These are phyloP conservation scores for Backusella australiensis DNA, from an alignment of 192 early-diverging fungal genomes.

Conservation along the genomic window DNA sequence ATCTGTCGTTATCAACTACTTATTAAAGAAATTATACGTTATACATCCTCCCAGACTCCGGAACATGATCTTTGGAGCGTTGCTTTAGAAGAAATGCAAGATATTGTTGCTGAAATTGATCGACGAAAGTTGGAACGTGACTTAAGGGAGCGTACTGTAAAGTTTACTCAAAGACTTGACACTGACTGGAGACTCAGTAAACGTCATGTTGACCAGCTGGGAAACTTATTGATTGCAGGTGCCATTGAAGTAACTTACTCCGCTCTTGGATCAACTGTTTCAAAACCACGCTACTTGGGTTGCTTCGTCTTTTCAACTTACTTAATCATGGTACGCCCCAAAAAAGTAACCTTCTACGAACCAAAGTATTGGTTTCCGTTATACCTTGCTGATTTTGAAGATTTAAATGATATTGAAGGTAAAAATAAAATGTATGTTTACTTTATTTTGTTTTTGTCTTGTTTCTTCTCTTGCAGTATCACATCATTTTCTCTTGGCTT, in stretches of 20 bases:
- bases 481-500: background rate
- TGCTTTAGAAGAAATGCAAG: slow-evolving; percentile 35
- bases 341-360: slow-evolving; percentile 45
- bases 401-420: slow-evolving; percentile 40
- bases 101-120: slow-evolving; percentile 41
- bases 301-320: slow-evolving; percentile 64
- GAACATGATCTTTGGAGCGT: slow-evolving; percentile 35
- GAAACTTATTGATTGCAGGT: slow-evolving; percentile 42
- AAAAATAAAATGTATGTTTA: slow-evolving; percentile 13
- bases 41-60: slow-evolving; percentile 39
- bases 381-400: slow-evolving; percentile 54
- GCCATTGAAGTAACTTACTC: slow-evolving; percentile 45
- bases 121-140: slow-evolving; percentile 25
- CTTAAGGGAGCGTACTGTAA: slow-evolving; percentile 28
- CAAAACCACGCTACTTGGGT: slow-evolving; percentile 50
- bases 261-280: slow-evolving; percentile 25
- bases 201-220: slow-evolving; percentile 30
- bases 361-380: slow-evolving; percentile 70
- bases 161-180: slow-evolving; percentile 31
- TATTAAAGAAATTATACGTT: slow-evolving; percentile 56
- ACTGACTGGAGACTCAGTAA: slow-evolving; percentile 34
- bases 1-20: slow-evolving; percentile 91
- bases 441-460: slow-evolving; percentile 2
- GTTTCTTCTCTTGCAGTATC: background rate
- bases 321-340: slow-evolving; percentile 55